Evolutionary conservation across 2,329 filamentous ascomycete species (phyloP).

Genomic region (Colletotrichum orchidophilum): DNA sequence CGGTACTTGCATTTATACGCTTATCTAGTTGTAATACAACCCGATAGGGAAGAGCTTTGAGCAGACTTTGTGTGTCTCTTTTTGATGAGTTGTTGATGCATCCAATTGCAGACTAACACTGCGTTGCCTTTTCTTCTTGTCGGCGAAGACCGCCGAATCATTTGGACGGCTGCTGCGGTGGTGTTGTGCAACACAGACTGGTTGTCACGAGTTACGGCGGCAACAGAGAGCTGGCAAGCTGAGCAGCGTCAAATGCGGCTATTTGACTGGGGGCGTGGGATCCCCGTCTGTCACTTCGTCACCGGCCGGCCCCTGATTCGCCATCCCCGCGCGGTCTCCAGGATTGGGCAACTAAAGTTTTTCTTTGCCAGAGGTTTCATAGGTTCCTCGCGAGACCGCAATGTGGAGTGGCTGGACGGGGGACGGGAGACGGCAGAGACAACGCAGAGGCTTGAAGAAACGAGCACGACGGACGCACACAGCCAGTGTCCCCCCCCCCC

Average conservation of each 20-base stretch:
- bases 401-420: background rate
- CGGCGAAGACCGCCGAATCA: background rate
- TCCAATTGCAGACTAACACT: background rate
- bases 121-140: background rate
- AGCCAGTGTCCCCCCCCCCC: background rate
- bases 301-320: conserved; percentile 24
- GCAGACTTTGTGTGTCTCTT: background rate
- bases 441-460: conserved; percentile 9
- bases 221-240: background rate
- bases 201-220: background rate
- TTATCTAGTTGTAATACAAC: conserved; percentile 33
- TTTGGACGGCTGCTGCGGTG: background rate
- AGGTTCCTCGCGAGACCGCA: background rate
- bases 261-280: conserved; percentile 7
- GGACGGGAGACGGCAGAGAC: background rate
- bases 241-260: conserved; percentile 15
- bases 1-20: conserved; percentile 26
- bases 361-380: conserved; percentile 7
- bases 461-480: background rate
- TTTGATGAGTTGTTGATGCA: background rate
- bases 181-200: background rate
- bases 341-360: conserved; percentile 23
- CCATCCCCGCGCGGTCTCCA: conserved; percentile 11
- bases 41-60: conserved; percentile 18
- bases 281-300: conserved; percentile 20